phyloP scores from a whole-genome alignment of 169 alveolate genomes.

The Babesia ovis region DNA sequence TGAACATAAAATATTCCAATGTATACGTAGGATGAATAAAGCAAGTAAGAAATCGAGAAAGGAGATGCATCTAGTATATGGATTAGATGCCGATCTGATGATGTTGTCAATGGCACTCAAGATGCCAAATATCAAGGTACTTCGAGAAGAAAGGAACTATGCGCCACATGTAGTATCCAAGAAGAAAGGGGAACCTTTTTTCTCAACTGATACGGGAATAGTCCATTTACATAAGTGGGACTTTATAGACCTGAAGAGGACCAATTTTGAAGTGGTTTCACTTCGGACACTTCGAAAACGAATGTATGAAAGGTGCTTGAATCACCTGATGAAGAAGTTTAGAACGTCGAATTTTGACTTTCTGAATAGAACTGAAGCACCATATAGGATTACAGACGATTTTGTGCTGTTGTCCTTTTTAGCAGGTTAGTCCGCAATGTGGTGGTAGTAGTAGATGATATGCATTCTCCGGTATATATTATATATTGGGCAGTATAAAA shows the following conservation, averaged over 20 bases:
- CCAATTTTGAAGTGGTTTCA: constrained; percentile 57
- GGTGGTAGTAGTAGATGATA: no score
- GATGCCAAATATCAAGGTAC: constrained; percentile 43
- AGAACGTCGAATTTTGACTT: constrained; percentile 1
- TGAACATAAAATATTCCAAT: constrained; percentile 98
- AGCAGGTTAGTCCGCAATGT: constrained; percentile 65
- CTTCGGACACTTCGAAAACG: constrained; percentile 30
- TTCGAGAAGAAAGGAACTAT: constrained; percentile 55
- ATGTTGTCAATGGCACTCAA: constrained; percentile 55
- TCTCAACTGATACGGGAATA: constrained; percentile 55
- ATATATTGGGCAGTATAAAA: not conserved
- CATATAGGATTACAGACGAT: constrained; percentile 56
- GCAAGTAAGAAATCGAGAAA: constrained; percentile 16
- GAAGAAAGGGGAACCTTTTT: constrained; percentile 56
- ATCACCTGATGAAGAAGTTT: constrained; percentile 23
- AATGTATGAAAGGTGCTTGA: constrained; percentile 42
- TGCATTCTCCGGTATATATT: no score
- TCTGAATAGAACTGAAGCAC: constrained; percentile 28
- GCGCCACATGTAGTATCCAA: constrained; percentile 62
- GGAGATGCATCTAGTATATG: constrained; percentile 59
- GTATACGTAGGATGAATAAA: constrained; percentile 64
- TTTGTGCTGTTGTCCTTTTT: constrained; percentile 58
- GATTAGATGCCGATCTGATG: constrained; percentile 67
- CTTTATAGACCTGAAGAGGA: constrained; percentile 41
- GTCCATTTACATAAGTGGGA: constrained; percentile 64